Conservation (phyloP, 1,139 yeast genomes). For the Yamadazyma kanchanaburiensis region DNA sequence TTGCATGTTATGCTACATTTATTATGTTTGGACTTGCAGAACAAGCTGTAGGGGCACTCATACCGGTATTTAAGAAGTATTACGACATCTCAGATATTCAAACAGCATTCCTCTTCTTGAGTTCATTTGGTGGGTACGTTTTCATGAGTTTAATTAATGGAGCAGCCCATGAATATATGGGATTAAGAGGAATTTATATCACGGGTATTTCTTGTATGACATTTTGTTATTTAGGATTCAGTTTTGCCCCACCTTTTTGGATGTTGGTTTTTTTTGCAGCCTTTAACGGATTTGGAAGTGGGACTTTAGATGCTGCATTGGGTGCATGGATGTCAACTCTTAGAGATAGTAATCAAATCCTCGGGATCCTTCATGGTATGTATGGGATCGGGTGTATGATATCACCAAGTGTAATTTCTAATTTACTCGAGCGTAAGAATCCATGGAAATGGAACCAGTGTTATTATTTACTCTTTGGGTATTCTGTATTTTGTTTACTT, state of each 20-base stretch:
- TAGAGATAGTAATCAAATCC: slow-evolving; percentile 54
- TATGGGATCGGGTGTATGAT: slow-evolving; percentile 69
- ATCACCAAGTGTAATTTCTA: slow-evolving; percentile 58
- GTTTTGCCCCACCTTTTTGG: slow-evolving; percentile 33
- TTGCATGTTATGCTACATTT: slow-evolving; percentile 34
- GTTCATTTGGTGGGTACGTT: slow-evolving; percentile 37
- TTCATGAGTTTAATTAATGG: slow-evolving; percentile 37
- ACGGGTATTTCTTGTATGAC: slow-evolving; percentile 32
- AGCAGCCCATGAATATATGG: slow-evolving; percentile 26
- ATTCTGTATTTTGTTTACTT: slow-evolving; percentile 12
- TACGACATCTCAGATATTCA: slow-evolving; percentile 43
- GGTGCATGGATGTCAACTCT: slow-evolving; percentile 60
- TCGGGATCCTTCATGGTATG: slow-evolving; percentile 66
- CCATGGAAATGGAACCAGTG: slow-evolving; percentile 50
- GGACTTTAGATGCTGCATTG: slow-evolving; percentile 57
- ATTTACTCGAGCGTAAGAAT: slow-evolving; percentile 29
- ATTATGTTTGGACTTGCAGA: slow-evolving; percentile 52
- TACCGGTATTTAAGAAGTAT: slow-evolving; percentile 45
- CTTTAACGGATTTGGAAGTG: slow-evolving; percentile 56
- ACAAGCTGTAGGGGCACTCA: slow-evolving; percentile 54
- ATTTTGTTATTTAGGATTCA: slow-evolving; percentile 22
- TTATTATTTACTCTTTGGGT: slow-evolving; percentile 33
- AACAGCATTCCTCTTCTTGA: slow-evolving; percentile 32
- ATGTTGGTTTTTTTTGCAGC: slow-evolving; percentile 35
- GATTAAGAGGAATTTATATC: slow-evolving; percentile 36